Conservation (phyloP, 2,329 filamentous ascomycete genomes). For the Torrubiella hemipterigena region DNA sequence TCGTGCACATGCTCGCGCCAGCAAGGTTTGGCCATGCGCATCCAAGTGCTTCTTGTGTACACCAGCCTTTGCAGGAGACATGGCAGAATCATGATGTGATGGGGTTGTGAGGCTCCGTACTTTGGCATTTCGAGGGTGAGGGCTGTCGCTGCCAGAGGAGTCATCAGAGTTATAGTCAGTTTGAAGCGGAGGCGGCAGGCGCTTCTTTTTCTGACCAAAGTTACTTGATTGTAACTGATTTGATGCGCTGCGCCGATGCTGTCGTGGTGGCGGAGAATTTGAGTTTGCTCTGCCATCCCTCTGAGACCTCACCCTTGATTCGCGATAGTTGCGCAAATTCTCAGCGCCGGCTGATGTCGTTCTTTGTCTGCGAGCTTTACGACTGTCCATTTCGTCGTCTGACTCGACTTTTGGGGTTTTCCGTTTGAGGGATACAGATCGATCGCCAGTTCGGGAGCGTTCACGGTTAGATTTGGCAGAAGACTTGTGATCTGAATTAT, state of each 20-base stretch:
- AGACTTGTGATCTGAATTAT: slow-evolving; percentile 29
- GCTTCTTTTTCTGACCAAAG: slow-evolving; percentile 49
- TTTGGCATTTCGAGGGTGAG: slow-evolving; percentile 46
- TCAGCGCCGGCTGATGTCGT: slow-evolving; percentile 32
- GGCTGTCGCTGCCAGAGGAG: slow-evolving; percentile 48
- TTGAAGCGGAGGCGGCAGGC: slow-evolving; percentile 48
- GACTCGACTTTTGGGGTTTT: slow-evolving; percentile 42
- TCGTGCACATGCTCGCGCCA: slow-evolving; percentile 81
- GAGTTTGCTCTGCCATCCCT: slow-evolving; percentile 31
- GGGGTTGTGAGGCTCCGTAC: slow-evolving; percentile 43
- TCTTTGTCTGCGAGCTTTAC: slow-evolving; percentile 42
- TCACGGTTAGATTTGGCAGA: slow-evolving; percentile 35
- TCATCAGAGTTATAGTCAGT: slow-evolving; percentile 58
- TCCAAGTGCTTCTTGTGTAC: slow-evolving; percentile 81
- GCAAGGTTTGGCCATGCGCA: slow-evolving; percentile 78
- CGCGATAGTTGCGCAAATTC: slow-evolving; percentile 16
- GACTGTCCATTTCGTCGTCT: slow-evolving; percentile 43
- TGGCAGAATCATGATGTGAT: slow-evolving; percentile 43
- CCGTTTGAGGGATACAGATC: slow-evolving; percentile 35
- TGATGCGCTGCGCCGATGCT: slow-evolving; percentile 52
- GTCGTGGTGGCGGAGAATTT: slow-evolving; percentile 44
- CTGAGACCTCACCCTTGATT: slow-evolving; percentile 21
- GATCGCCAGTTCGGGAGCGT: slow-evolving; percentile 34
- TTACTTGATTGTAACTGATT: slow-evolving; percentile 46
- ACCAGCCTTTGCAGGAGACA: slow-evolving; percentile 55